phyloP scores from a whole-genome alignment of 148 eudicot genomes.

The Pouteria glomerata region DNA sequence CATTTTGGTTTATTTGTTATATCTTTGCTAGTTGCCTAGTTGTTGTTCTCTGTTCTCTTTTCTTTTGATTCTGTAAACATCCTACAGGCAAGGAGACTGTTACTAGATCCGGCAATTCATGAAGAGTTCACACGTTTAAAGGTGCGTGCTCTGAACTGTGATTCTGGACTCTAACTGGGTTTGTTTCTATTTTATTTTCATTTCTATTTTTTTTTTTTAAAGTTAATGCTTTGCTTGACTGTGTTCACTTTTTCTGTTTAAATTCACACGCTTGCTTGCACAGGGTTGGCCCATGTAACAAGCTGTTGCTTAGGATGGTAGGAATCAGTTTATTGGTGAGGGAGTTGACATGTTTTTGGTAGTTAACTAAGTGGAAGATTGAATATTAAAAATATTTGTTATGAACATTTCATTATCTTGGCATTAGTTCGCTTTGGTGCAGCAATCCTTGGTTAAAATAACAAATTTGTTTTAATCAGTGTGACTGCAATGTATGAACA shows the following conservation, averaged over 20 bases:
- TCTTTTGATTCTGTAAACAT: constrained; percentile 3
- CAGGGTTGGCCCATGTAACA: neutral
- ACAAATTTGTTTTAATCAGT: neutral
- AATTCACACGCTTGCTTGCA: neutral
- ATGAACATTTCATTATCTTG: neutral
- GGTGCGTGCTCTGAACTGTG: constrained; percentile 36
- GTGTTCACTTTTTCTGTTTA: neutral
- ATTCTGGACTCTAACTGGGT: neutral
- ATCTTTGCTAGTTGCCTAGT: neutral
- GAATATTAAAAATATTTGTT: neutral
- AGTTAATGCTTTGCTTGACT: constrained; percentile 4
- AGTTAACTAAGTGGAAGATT: neutral
- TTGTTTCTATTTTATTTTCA: neutral
- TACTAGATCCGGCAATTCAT: constrained; percentile 98
- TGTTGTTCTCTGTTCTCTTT: neutral
- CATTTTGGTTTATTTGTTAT: neutral
- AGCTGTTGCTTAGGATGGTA: neutral
- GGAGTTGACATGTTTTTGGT: neutral
- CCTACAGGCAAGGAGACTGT: constrained; percentile 74
- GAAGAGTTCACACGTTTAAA: constrained; percentile 93
- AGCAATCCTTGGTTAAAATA: neutral
- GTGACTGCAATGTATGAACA: neutral
- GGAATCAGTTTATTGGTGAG: neutral
- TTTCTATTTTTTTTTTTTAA: neutral
- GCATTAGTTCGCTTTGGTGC: neutral